Conservation (phyloP, 495 filamentous ascomycete species). For the Penicillium antarcticum region DNA sequence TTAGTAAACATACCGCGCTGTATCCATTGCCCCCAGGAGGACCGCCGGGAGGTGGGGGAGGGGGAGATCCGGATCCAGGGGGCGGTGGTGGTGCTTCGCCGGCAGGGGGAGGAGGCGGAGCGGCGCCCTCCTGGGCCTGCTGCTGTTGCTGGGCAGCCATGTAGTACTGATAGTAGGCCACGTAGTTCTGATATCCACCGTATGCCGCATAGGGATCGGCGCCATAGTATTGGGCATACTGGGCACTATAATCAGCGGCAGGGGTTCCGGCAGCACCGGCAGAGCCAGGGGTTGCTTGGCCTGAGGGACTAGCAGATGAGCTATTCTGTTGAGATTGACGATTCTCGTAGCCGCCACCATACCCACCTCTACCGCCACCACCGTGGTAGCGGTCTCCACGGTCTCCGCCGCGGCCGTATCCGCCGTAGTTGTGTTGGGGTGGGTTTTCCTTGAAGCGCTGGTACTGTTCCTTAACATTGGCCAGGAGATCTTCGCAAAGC, state of each 20-base stretch:
- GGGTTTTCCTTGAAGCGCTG: constrained; percentile 85
- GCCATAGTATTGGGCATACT: constrained; percentile 81
- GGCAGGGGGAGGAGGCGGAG: constrained; percentile 58
- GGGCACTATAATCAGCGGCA: constrained; percentile 64
- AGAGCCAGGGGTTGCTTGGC: constrained; percentile 30
- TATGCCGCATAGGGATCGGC: constrained; percentile 89
- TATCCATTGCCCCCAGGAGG: constrained; percentile 59
- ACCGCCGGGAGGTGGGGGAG: constrained; percentile 56
- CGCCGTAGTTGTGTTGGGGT: constrained; percentile 60
- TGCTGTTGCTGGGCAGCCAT: constrained; percentile 51
- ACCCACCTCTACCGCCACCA: constrained; percentile 25
- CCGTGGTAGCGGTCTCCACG: constrained; percentile 31
- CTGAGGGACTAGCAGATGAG: constrained; percentile 35
- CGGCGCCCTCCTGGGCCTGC: constrained; percentile 41
- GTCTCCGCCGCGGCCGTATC: constrained; percentile 46
- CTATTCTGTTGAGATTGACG: constrained; percentile 31
- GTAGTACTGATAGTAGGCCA: constrained; percentile 67
- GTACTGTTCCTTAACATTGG: constrained; percentile 80
- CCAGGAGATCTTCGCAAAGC: constrained; percentile 81
- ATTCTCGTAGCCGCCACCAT: constrained; percentile 35
- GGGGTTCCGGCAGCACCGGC: constrained; percentile 32
- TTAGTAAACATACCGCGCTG: constrained; percentile 53
- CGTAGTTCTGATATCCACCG: constrained; percentile 79
- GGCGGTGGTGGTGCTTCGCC: constrained; percentile 64
- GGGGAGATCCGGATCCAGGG: constrained; percentile 62